Conservation (phyloP, 2,329 filamentous ascomycete genomes). For the Helminthosporium solani region DNA sequence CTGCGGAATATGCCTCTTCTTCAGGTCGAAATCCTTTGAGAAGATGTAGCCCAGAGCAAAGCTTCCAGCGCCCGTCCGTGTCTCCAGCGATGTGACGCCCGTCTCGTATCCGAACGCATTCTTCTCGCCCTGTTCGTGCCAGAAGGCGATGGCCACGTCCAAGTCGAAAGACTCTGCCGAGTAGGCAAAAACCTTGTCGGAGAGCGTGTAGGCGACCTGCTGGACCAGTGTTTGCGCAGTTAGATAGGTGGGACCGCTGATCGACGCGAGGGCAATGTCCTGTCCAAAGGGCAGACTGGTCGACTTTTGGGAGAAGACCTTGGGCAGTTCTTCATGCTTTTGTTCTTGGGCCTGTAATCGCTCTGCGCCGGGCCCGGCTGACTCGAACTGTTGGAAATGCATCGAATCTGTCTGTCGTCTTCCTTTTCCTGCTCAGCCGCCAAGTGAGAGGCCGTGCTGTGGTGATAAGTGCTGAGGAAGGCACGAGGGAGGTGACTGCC, state of each 20-base stretch:
- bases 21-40: slow-evolving; percentile 91
- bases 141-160: slow-evolving; percentile 77
- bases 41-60: slow-evolving; percentile 97
- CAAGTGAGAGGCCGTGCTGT: slow-evolving; percentile 6
- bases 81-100: slow-evolving; percentile 77
- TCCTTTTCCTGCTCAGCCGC: slow-evolving; percentile 8
- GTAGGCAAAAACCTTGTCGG: slow-evolving; percentile 96
- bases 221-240: slow-evolving; percentile 93
- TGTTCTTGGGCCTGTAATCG: too few relatives aligned
- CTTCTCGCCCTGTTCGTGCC: slow-evolving; percentile 67
- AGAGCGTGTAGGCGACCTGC: slow-evolving; percentile 91
- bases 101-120: slow-evolving; percentile 85
- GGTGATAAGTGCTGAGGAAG: slow-evolving; percentile 1
- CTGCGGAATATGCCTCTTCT: slow-evolving; percentile 89
- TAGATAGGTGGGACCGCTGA: slow-evolving; percentile 86
- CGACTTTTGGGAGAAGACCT: slow-evolving; percentile 46
- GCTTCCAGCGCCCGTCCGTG: slow-evolving; percentile 81
- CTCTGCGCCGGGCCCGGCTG: slow-evolving; percentile 39
- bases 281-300: slow-evolving; percentile 56
- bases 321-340: slow-evolving; percentile 27
- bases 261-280: slow-evolving; percentile 54
- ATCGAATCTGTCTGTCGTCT: slow-evolving; percentile 34
- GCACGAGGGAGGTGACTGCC: slow-evolving; percentile 9
- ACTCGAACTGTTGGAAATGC: slow-evolving; percentile 42
- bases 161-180: slow-evolving; percentile 92